These are phyloP conservation scores for Colletotrichum sp. DNA, from an alignment of 2,329 filamentous ascomycete genomes.

Conservation along the genomic window DNA sequence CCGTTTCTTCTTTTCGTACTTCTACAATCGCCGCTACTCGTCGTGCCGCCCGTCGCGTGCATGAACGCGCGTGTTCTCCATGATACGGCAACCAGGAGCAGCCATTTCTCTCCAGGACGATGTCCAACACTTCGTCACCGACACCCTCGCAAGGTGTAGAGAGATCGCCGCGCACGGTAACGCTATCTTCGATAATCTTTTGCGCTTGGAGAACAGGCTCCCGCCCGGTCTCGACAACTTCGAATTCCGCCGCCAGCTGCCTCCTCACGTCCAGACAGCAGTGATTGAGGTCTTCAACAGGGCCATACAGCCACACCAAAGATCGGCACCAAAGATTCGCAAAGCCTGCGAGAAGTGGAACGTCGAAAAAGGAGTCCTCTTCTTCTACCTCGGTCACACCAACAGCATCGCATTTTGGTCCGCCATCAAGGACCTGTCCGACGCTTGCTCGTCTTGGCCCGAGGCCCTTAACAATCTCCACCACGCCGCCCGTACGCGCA, in stretches of 20 bases:
- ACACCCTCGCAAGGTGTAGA: not conserved
- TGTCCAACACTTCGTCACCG: not conserved
- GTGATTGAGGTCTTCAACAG: not conserved
- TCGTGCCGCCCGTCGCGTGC: no score
- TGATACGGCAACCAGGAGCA: not conserved
- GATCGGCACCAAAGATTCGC: not conserved
- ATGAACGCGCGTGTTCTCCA: no score
- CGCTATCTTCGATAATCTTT: not conserved
- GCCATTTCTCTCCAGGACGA: not conserved
- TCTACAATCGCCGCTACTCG: no score
- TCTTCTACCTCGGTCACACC: not conserved
- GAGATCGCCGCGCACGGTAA: not conserved
- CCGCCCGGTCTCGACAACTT: not conserved
- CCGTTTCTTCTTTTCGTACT: no score
- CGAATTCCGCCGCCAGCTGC: not conserved
- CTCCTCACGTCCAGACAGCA: not conserved
- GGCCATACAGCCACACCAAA: not conserved
- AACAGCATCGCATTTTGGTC: not conserved
- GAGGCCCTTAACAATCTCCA: not conserved
- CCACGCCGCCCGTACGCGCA: not conserved
- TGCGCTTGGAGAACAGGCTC: not conserved
- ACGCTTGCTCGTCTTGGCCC: not conserved
- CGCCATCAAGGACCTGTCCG: not conserved
- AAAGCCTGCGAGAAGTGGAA: not conserved
- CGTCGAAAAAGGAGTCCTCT: not conserved